A percentile compares a stretch with the other conserved stretches of the same genome.
These are phyloP conservation scores for Solanum clarkiae DNA, from an alignment of 257 asterid genomes.

Conservation along the genomic window DNA sequence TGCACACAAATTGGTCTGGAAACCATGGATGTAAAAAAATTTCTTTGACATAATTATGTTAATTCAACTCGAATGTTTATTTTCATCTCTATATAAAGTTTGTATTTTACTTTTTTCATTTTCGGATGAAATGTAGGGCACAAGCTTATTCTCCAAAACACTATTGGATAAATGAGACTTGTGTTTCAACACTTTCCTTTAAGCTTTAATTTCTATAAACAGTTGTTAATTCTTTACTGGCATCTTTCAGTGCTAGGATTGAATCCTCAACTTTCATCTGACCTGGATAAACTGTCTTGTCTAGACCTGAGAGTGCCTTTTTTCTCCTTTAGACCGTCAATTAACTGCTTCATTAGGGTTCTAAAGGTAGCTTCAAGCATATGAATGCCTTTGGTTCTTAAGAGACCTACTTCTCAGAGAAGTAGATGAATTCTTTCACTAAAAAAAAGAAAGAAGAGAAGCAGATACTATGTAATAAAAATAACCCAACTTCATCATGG, in stretches of 20 bases:
- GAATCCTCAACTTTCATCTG: neutral
- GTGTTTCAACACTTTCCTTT: neutral
- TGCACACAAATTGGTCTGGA: neutral
- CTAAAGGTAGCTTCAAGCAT: neutral
- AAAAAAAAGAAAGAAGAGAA: neutral
- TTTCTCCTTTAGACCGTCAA: neutral
- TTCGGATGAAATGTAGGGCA: neutral
- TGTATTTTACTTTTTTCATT: neutral
- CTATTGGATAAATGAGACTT: neutral
- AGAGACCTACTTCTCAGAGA: neutral
- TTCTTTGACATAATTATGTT: neutral
- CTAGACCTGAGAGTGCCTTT: neutral
- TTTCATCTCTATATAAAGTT: neutral
- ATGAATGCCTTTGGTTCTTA: neutral
- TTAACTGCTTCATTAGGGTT: neutral
- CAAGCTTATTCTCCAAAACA: neutral
- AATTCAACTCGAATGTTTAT: neutral
- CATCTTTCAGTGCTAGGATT: neutral
- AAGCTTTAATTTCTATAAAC: neutral
- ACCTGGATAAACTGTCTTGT: neutral
- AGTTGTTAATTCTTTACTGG: neutral
- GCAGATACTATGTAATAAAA: neutral
- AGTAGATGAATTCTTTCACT: neutral
- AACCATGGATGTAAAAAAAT: neutral
- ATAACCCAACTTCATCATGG: neutral